Evolutionary conservation across 2,329 filamentous ascomycete species (phyloP).

Genomic region (Nectriaceae sp.): DNA sequence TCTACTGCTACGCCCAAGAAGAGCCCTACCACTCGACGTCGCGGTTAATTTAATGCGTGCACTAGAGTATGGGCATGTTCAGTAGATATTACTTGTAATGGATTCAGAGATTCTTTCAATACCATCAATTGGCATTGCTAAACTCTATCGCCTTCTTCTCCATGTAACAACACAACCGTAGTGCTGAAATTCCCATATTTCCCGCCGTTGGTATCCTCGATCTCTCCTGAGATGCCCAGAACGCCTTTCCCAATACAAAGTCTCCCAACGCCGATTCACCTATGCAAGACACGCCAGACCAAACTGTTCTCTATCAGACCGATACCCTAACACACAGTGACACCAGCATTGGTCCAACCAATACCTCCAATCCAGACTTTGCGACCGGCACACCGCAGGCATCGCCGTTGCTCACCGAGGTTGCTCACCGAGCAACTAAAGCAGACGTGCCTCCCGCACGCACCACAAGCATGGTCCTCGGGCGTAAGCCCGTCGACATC

Average conservation of each 20-base stretch:
- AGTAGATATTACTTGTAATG: no score
- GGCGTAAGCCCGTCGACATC: conserved; percentile 37
- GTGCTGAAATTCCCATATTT: neutral
- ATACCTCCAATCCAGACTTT: conserved; percentile 23
- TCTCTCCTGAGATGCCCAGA: conserved; percentile 1
- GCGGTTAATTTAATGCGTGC: conserved; percentile 37
- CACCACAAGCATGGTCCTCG: conserved; percentile 43
- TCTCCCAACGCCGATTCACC: neutral
- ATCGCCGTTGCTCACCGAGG: conserved; percentile 54
- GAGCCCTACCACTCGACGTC: conserved; percentile 46
- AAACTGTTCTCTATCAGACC: neutral
- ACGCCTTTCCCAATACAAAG: neutral
- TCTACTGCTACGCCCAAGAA: conserved; percentile 38
- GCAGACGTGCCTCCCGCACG: conserved; percentile 58
- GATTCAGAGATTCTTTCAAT: neutral
- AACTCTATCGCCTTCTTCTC: neutral
- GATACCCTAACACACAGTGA: conserved; percentile 23
- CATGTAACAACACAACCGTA: neutral
- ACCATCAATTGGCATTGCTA: neutral
- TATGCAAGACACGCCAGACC: neutral
- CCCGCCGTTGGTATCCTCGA: conserved; percentile 17
- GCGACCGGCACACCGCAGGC: conserved; percentile 52
- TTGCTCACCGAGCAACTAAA: conserved; percentile 61
- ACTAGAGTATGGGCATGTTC: no score
- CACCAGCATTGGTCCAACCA: conserved; percentile 19